Percentiles rank a stretch among this genome's conserved stretches.
Evolutionary conservation across 176 grass and related monocot genomes (phyloP).

Genomic region (Microstegium vimineum): DNA sequence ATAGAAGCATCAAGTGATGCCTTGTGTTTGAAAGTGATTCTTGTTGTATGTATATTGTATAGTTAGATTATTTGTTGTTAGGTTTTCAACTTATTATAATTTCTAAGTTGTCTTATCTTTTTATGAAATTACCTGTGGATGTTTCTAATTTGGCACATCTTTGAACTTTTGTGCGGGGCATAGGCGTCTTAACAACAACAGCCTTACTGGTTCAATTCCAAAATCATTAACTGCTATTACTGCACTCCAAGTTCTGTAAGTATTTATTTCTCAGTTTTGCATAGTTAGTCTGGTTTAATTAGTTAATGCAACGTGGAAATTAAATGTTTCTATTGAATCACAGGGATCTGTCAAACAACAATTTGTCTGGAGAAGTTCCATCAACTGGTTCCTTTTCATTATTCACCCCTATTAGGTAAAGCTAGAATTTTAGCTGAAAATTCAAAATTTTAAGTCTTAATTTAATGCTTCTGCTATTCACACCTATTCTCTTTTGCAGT

Average conservation of each 20-base stretch:
- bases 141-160: conserved; percentile 29
- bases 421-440: not conserved
- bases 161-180: conserved; percentile 13
- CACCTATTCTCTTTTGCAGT: conserved; percentile 38
- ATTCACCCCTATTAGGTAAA: conserved; percentile 91
- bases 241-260: conserved; percentile 91
- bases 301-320: not conserved
- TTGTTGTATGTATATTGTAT: not conserved
- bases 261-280: conserved; percentile 15
- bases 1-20: conserved; percentile 1
- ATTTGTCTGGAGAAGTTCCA: conserved; percentile 84
- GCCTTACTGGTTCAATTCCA: conserved; percentile 69
- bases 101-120: not conserved
- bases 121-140: not conserved
- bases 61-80: not conserved
- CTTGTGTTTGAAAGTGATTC: not conserved
- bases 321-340: conserved; percentile 26
- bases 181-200: conserved; percentile 96
- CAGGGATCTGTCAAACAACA: conserved; percentile 89
- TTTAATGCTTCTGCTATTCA: conserved; percentile 18
- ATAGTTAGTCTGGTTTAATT: conserved; percentile 17
- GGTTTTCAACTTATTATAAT: not conserved
- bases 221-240: conserved; percentile 75
- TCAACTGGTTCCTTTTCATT: conserved; percentile 86
- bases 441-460: conserved; percentile 15